Evolutionary conservation across 164 flowering plant genomes (phyloP).

Genomic region (Tinospora cordifolia): DNA sequence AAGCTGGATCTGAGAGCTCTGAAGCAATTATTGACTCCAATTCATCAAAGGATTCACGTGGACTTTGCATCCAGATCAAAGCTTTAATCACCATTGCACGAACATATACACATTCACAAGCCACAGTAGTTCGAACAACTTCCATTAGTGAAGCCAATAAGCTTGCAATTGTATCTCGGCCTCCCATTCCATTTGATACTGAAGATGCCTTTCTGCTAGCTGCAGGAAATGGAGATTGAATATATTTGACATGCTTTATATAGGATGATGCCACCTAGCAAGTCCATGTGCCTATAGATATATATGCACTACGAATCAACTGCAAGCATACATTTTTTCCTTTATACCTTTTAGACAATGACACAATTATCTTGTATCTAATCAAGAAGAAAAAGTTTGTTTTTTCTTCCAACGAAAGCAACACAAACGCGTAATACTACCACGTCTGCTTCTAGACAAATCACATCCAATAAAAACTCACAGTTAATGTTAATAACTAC

Average conservation of each 20-base stretch:
- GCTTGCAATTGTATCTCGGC: slow-evolving; percentile 82
- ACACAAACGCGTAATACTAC: too few relatives aligned
- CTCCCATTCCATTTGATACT: slow-evolving; percentile 49
- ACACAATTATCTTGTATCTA: too few relatives aligned
- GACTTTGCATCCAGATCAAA: slow-evolving; percentile 99
- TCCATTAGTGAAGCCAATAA: slow-evolving; percentile 97
- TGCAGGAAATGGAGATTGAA: slow-evolving; percentile 16
- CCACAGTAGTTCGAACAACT: slow-evolving; percentile 94
- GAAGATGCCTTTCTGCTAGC: slow-evolving; percentile 53
- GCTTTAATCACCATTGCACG: slow-evolving; percentile 98
- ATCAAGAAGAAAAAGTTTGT: too few relatives aligned
- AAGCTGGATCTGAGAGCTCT: slow-evolving; percentile 98
- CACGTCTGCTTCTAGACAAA: too few relatives aligned
- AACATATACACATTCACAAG: slow-evolving; percentile 98
- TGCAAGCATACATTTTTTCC: background rate
- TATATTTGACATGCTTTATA: background rate
- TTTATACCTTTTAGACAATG: too few relatives aligned
- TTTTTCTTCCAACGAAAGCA: too few relatives aligned
- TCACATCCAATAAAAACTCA: too few relatives aligned
- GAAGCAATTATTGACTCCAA: slow-evolving; percentile 91
- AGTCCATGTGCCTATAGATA: background rate
- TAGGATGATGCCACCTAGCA: background rate
- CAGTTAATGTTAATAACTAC: too few relatives aligned
- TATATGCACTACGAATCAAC: background rate
- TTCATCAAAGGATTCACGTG: slow-evolving; percentile 88